Conservation (phyloP, 1,139 yeast genomes). For the Keqinozyma sinolaborantium region DNA sequence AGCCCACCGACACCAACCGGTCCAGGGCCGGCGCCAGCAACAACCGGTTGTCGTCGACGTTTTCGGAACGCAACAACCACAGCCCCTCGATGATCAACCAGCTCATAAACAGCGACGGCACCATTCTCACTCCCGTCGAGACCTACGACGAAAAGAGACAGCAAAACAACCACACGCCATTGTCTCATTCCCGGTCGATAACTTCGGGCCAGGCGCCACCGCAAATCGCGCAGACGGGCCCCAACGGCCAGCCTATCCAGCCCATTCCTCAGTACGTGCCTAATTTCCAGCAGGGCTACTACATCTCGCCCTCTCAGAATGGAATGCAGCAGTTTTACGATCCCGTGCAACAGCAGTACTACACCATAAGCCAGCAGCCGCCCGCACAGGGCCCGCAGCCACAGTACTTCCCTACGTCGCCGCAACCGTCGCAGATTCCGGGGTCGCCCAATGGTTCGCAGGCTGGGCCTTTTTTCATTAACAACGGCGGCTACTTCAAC, state of each 20-base stretch:
- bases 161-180: slow-evolving; percentile 7
- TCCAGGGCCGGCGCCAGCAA: slow-evolving; percentile 7
- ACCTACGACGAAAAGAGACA: slow-evolving; percentile 14
- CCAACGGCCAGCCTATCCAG: slow-evolving; percentile 6
- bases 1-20: slow-evolving; percentile 18
- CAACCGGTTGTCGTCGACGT: slow-evolving; percentile 34
- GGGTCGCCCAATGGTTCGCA: slow-evolving; percentile 6
- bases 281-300: slow-evolving; percentile 18
- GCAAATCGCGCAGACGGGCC: slow-evolving; percentile 2
- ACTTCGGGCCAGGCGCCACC: slow-evolving; percentile 1
- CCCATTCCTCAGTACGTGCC: slow-evolving; percentile 16
- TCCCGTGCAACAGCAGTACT: slow-evolving; percentile 45
- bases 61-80: slow-evolving; percentile 27
- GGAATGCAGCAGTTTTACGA: slow-evolving; percentile 41
- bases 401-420: slow-evolving; percentile 37
- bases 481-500: background rate
- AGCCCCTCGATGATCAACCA: slow-evolving; percentile 38
- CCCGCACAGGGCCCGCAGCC: slow-evolving; percentile 26
- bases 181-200: background rate
- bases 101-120: slow-evolving; percentile 48
- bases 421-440: slow-evolving; percentile 19
- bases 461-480: background rate
- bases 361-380: slow-evolving; percentile 35
- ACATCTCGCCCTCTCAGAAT: slow-evolving; percentile 11
- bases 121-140: slow-evolving; percentile 43